Base-by-base conservation (phyloP, 352 stramenopile genomes). In the Thalassiosira hispida region DNA sequence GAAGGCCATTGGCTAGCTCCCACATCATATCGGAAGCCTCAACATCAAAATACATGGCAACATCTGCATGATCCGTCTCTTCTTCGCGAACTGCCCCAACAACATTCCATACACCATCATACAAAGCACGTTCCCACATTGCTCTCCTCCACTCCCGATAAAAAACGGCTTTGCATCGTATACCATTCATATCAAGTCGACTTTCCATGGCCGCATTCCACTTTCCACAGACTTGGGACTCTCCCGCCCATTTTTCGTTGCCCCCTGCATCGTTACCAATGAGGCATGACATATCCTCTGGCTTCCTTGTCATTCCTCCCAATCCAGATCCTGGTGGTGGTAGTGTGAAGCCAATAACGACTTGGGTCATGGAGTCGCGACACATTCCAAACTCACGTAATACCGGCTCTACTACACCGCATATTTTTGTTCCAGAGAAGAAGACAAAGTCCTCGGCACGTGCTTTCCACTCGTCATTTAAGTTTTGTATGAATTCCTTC, bases 11-110 rank as follows among this genome's bases (percentile, higher is more conserved):
- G 11, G 80, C 85, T 22, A 93, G 79, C 52, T 93, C 74, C 88
- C 88, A 93, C n/a, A 91, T 57, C 67, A 93, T 89, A 55, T 93
- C 88, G n/a, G 79, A 90, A 7, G 82, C 85, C 84, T 93, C 88
- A 47, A 88, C 42, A 12, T 89, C 79, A 63, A 88, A 93, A 60
- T 87, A 93, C 40, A 82, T 82, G 12, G 85, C 83, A 25, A 93
- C 88, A 56, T 93, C 79, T 11, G 62, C 53, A 55, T 91, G 57
- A 51, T 84, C 85, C 8, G 88, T 93, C 8, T 77, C 55, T 63
- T 90, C 74, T 7, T 86, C 60, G 12, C 88, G 75, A 7, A 93
- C 85, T 38, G 65, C 63, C 44, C 88, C 84, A 63, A 92, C 66
- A 25, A 93, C 53, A 77, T 91, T 84, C 46, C 84, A 90, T n/a